Base-by-base conservation (phyloP, 768 basidiomycete species). In the Pluteus cervinus region DNA sequence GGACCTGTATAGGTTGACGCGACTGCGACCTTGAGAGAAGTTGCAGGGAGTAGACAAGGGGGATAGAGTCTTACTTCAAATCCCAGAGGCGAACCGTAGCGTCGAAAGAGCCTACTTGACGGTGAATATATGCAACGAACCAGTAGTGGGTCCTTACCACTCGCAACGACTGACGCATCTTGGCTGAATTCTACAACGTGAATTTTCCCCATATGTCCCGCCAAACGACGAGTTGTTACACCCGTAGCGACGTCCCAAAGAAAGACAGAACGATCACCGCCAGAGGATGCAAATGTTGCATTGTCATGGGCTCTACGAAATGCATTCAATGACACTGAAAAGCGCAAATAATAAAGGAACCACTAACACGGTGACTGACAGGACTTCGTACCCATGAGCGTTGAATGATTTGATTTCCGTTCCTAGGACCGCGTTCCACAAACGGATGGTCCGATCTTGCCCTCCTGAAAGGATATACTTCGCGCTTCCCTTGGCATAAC, bases 231-330 rank as follows among this genome's bases (percentile, higher is more conserved):
- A 28, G 81, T 80, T 1, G 93, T 90, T 30, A 78, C 73, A 9
- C 89, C 94, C 22, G 85, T 77, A 12, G 83, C 76, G 7, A 99
- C 96, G 54, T 99, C 96, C 94, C 94, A 98, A 16, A 96, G 60
- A 48, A 96, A 96, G 1, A 96, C 81, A 35, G 82, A 81, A 45
- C 89, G 79, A 59, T 99, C 94, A 5, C 94, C 94, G 22, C 94
- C 94, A 16, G 84, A 88, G 3, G 89, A 93, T 10, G 84, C 92
- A 50, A 99, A 92, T 51, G 85, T 84, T 20, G 85, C 81, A 63
- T 99, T 99, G 61, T 99, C 94, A 47, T 90, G 81, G 29, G 90
- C 76, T 26, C 88, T 94, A 47, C 12, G 37, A 29, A 24, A 36
- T 20, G 20, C 20, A 11, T 15, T 20, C 31, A 34, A 28, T 18